Evolutionary conservation across 805 yeast genomes (phyloP).

Genomic region (Saturnispora diversa): DNA sequence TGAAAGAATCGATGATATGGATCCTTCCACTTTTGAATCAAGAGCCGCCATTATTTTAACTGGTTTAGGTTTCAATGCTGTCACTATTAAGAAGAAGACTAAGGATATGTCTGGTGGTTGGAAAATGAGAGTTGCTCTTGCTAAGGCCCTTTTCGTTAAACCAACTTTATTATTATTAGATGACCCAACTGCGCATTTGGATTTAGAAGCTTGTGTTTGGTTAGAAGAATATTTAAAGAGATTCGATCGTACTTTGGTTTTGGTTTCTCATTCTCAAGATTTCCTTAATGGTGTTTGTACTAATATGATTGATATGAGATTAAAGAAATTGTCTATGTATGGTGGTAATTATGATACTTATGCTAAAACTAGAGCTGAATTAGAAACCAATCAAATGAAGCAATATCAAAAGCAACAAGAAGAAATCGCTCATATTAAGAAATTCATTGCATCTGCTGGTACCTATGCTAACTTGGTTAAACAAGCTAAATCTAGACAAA

Average conservation of each 20-base stretch:
- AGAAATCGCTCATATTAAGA: conserved; percentile 96
- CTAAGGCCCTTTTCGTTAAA: conserved; percentile 95
- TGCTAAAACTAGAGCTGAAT: conserved; percentile 86
- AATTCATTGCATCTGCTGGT: conserved; percentile 99
- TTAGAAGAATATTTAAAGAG: conserved; percentile 94
- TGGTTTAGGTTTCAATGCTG: conserved; percentile 92
- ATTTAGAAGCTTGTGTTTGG: conserved; percentile 99
- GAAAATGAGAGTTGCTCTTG: conserved; percentile 99
- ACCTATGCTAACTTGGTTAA: conserved; percentile 97
- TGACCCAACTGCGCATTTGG: conserved; percentile 99
- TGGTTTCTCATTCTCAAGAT: conserved; percentile 98
- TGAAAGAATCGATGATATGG: conserved; percentile 94
- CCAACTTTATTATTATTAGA: conserved; percentile 91
- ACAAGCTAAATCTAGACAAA: conserved; percentile 98
- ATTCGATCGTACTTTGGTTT: conserved; percentile 86
- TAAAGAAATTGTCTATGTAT: conserved; percentile 61
- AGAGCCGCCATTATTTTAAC: conserved; percentile 93
- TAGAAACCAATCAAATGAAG: conserved; percentile 96
- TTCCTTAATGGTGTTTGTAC: conserved; percentile 98
- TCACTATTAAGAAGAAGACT: conserved; percentile 85
- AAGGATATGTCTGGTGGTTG: conserved; percentile 99
- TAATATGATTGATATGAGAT: conserved; percentile 96
- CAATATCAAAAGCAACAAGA: conserved; percentile 96
- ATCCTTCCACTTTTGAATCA: conserved; percentile 90
- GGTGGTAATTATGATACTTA: conserved; percentile 99